Conservation (phyloP, 768 basidiomycete genomes). For the Asterophora parasitica region DNA sequence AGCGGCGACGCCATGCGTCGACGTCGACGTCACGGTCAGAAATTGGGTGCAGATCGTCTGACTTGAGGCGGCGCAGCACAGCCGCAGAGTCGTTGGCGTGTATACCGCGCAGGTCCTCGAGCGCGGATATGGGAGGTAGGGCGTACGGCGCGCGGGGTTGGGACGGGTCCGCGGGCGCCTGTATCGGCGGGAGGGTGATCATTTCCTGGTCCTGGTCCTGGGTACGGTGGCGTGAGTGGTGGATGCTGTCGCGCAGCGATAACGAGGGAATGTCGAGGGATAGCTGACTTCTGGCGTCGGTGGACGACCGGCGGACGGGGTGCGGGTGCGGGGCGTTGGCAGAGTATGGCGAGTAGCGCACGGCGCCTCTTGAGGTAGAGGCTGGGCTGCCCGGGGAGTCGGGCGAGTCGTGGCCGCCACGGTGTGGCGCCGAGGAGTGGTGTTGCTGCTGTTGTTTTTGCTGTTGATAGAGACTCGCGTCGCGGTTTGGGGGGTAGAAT, state of each 20-base stretch:
- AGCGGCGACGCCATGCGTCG: slow-evolving; percentile 35
- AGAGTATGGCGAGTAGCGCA: slow-evolving; percentile 24
- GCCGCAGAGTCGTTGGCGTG: slow-evolving; percentile 54
- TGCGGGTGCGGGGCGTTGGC: slow-evolving; percentile 21
- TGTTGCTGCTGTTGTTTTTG: background rate
- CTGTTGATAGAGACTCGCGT: slow-evolving; percentile 13
- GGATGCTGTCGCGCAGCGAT: slow-evolving; percentile 16
- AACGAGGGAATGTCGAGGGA: slow-evolving; percentile 31
- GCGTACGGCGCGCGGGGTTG: slow-evolving; percentile 41
- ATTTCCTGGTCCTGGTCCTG: slow-evolving; percentile 17
- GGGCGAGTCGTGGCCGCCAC: slow-evolving; percentile 4
- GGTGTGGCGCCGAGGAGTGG: slow-evolving; percentile 7
- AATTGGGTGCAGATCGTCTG: slow-evolving; percentile 41
- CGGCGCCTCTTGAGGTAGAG: slow-evolving; percentile 7
- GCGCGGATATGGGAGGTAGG: slow-evolving; percentile 62
- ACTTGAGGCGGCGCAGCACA: slow-evolving; percentile 58
- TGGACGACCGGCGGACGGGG: slow-evolving; percentile 19
- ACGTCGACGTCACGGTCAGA: slow-evolving; percentile 20
- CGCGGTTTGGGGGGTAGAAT: slow-evolving; percentile 12
- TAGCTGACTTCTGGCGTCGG: slow-evolving; percentile 19
- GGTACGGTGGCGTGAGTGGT: background rate
- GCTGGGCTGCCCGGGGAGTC: slow-evolving; percentile 11
- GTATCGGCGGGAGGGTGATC: slow-evolving; percentile 40
- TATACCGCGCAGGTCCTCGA: slow-evolving; percentile 58
- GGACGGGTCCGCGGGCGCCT: slow-evolving; percentile 23